These are phyloP conservation scores for Marsdenia floribunda DNA, from an alignment of 257 asterid genomes.

Conservation along the genomic window DNA sequence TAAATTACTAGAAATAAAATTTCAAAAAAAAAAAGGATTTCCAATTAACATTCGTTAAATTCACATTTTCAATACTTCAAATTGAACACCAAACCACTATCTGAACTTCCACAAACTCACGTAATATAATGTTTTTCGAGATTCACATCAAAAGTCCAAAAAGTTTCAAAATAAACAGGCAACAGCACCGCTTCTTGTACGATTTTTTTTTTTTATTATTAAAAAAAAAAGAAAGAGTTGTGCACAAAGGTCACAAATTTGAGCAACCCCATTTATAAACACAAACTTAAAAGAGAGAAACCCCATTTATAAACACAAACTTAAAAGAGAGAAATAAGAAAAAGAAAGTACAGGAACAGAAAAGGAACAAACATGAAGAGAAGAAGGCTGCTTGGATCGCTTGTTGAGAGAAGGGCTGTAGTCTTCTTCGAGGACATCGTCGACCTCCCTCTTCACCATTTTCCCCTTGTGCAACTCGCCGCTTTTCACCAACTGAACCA, in stretches of 20 bases:
- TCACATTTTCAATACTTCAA: not conserved
- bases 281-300: not conserved
- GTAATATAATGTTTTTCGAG: not conserved
- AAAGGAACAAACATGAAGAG: constrained; percentile 17
- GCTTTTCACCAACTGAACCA: constrained; percentile 40
- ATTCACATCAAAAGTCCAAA: constrained; percentile 3
- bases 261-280: not conserved
- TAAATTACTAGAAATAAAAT: not conserved
- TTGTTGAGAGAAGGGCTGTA: constrained; percentile 35
- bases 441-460: constrained; percentile 39
- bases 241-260: not conserved
- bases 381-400: constrained; percentile 35
- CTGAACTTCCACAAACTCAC: not conserved
- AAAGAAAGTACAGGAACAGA: not conserved
- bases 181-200: not conserved
- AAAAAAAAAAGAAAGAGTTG: not conserved
- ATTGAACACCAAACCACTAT: not conserved
- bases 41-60: not conserved
- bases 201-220: no score
- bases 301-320: no score
- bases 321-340: not conserved
- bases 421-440: constrained; percentile 44
- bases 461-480: constrained; percentile 25
- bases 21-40: not conserved
- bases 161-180: not conserved